Conservation (phyloP, 352 stramenopile genomes). For the Phytophthora nicotianae region DNA sequence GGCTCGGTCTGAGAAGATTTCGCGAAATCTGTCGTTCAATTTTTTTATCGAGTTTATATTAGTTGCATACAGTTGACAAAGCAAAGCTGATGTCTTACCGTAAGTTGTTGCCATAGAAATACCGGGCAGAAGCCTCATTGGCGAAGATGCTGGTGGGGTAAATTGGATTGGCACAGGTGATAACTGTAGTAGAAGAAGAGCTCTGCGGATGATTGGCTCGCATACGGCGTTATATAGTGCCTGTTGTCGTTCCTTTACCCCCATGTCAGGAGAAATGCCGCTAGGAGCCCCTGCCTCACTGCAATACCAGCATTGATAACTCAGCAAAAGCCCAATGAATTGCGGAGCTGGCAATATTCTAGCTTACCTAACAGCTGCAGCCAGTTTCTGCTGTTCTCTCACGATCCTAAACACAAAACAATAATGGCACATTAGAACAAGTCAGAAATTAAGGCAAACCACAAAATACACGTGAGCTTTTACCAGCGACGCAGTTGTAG, state of each 20-base stretch:
- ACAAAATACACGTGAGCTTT: no score
- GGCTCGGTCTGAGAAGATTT: conserved; percentile 18
- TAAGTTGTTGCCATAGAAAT: conserved; percentile 63
- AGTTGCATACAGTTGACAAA: conserved; percentile 5
- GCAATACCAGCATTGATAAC: conserved; percentile 6
- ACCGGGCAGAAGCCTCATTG: conserved; percentile 76
- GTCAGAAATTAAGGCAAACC: no score
- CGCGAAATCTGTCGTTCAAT: conserved; percentile 37
- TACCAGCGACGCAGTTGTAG: conserved; percentile 86
- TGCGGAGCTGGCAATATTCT: background rate
- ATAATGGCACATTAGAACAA: conserved; percentile 3
- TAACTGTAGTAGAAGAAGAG: conserved; percentile 67
- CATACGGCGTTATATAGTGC: conserved; percentile 81
- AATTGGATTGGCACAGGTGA: conserved; percentile 50
- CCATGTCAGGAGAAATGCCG: conserved; percentile 43
- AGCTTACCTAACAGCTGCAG: conserved; percentile 58
- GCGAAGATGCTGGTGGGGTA: conserved; percentile 31
- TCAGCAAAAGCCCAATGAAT: conserved; percentile 2
- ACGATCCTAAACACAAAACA: conserved; percentile 68
- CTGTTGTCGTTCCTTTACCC: conserved; percentile 71
- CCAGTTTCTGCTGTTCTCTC: conserved; percentile 86
- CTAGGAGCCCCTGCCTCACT: conserved; percentile 43
- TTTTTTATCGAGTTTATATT: background rate
- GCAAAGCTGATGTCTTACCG: conserved; percentile 35
- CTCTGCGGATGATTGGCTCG: conserved; percentile 75